Evolutionary conservation across 805 yeast genomes (phyloP).

Genomic region (Limtongia smithiae): DNA sequence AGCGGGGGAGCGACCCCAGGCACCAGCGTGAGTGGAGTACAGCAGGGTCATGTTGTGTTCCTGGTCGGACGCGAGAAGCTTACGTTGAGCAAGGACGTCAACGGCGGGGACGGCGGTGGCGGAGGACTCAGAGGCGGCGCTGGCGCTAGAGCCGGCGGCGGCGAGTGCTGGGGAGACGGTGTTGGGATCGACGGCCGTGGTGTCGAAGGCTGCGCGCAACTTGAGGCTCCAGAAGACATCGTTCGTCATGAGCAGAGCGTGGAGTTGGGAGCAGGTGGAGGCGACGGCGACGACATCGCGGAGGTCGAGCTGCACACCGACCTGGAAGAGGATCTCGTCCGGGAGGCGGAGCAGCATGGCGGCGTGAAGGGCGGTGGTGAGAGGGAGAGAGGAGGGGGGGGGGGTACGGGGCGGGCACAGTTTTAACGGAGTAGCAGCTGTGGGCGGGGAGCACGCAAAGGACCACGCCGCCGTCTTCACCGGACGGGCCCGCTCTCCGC

Average conservation of each 20-base stretch:
- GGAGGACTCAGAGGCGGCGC: background rate
- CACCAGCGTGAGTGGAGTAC: constrained; percentile 12
- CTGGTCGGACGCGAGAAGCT: constrained; percentile 10
- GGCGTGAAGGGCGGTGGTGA: background rate
- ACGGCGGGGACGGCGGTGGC: constrained; percentile 8
- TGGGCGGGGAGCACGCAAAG: background rate
- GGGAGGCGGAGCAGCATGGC: constrained; percentile 22
- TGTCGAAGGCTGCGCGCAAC: constrained; percentile 15
- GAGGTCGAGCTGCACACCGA: constrained; percentile 10
- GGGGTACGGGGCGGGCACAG: background rate
- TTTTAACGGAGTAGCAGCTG: background rate
- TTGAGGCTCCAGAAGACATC: constrained; percentile 19
- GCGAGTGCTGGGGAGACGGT: background rate
- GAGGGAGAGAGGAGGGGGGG: background rate
- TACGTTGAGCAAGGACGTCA: constrained; percentile 14
- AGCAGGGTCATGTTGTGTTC: constrained; percentile 12
- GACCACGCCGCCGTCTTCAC: background rate
- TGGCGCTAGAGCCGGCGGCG: background rate
- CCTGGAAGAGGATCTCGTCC: constrained; percentile 16
- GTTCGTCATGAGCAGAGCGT: constrained; percentile 13
- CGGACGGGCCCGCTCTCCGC: too few relatives aligned
- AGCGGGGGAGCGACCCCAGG: constrained; percentile 3
- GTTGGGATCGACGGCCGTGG: background rate
- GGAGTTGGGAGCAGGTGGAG: constrained; percentile 7
- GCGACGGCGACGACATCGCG: constrained; percentile 21